A percentile compares a stretch with the other conserved stretches of the same genome.
Evolutionary conservation across 768 basidiomycete species (phyloP).

Genomic region (Hygrocybe coccinea): DNA sequence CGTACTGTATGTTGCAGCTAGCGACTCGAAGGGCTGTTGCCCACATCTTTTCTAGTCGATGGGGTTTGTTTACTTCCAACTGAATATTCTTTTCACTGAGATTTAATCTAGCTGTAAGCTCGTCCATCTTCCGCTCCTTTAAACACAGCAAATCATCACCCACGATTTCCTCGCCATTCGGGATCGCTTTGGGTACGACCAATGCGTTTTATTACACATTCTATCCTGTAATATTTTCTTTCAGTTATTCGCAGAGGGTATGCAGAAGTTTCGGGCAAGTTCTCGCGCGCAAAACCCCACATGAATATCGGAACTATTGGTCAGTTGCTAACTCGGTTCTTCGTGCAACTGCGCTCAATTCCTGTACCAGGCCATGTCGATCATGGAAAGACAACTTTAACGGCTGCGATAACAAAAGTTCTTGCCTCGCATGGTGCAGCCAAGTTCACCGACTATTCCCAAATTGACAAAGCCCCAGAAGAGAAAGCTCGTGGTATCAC

Average conservation of each 20-base stretch:
- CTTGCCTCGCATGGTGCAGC: conserved; percentile 71
- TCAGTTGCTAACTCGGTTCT: conserved; percentile 33
- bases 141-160: background rate
- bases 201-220: background rate
- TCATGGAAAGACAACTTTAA: conserved; percentile 97
- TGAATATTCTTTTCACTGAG: background rate
- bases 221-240: background rate
- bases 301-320: conserved; percentile 96
- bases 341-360: background rate
- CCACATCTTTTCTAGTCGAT: conserved; percentile 42
- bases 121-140: conserved; percentile 1
- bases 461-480: conserved; percentile 99
- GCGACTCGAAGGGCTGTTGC: conserved; percentile 47
- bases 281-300: conserved; percentile 76
- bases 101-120: background rate
- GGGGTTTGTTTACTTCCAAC: conserved; percentile 32
- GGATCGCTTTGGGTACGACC: background rate
- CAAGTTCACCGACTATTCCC: conserved; percentile 90
- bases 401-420: conserved; percentile 93
- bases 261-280: conserved; percentile 53
- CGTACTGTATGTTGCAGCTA: conserved; percentile 53
- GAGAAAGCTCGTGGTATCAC: conserved; percentile 99
- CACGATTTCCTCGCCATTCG: background rate
- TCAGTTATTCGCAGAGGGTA: conserved; percentile 62
- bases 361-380: conserved; percentile 75